Evolutionary conservation across 768 basidiomycete species (phyloP), one percentile per base, ranked within the genome.

Genomic region (Tubosaeta brunneosetosa): DNA sequence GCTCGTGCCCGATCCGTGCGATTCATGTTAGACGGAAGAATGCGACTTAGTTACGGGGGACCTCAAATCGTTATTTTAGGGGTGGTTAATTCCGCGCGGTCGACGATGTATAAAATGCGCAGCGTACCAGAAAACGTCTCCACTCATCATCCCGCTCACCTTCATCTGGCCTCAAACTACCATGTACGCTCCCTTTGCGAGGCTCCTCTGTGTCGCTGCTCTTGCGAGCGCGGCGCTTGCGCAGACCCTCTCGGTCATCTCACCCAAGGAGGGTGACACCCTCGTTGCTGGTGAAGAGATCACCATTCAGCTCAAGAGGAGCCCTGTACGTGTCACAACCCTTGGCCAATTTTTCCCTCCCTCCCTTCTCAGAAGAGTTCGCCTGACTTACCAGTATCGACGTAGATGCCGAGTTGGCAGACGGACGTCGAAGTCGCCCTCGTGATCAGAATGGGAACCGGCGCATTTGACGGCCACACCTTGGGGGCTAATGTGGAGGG

Each of bases 171-270:
- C 13, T 25, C 36, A 11, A 3, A 29, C 3, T 32, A 53, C 32
- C 44, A 64, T 63, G 62, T 41, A 55, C 32, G 42, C 44, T 8
- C 13, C 31, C 3, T 41, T 61, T 14, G 37, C 33, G 3, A 52
- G 43, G 31, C 29, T 64, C 17, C 9, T 61, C 19, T 61, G 47
- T n/a, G 26, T 16, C 8, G 44, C 31, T 0, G 52, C 50, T 4
- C 41, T 61, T 41, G 52, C 53, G 4, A 19, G 56, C 27, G n/a
- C 60, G 19, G 70, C 66, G 4, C 47, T 75, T 25, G 78, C 74
- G 3, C 80, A 83, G 51, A 52, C 55, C 25, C 56, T 72, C 7
- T 29, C 37, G 26, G 74, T 82, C 45, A 63, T 69, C 5, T 49
- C 45, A 4, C 81, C 81, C 2, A 17, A 50, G 1, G 47, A 65